Percentiles rank a stretch among this genome's conserved stretches.
phyloP scores from a whole-genome alignment of 148 eudicot genomes.

The Chenopodium berlandieri region DNA sequence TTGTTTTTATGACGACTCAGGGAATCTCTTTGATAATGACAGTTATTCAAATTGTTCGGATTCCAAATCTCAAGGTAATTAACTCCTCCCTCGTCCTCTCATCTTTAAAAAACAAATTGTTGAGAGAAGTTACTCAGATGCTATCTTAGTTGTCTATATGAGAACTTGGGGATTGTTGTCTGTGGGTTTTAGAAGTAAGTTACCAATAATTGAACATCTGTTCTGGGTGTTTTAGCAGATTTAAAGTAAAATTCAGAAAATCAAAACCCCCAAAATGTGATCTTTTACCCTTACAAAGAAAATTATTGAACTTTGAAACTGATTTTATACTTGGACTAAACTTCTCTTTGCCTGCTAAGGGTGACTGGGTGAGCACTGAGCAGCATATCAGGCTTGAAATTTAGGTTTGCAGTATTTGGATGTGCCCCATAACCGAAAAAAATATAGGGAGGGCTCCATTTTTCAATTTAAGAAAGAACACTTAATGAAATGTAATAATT shows the following conservation, averaged over 20 bases:
- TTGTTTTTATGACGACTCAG: constrained; percentile 34
- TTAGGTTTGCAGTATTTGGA: no score
- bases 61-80: constrained; percentile 90
- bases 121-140: not conserved
- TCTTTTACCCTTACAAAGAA: not conserved
- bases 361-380: not conserved
- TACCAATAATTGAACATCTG: not conserved
- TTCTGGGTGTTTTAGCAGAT: not conserved
- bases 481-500: no score
- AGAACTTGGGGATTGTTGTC: not conserved
- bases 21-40: constrained; percentile 81
- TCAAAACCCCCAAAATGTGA: not conserved
- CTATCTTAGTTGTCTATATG: not conserved
- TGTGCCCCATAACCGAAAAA: no score
- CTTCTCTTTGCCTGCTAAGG: not conserved
- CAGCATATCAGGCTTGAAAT: not conserved
- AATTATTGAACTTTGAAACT: not conserved
- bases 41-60: constrained; percentile 70
- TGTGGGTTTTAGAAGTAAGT: no score
- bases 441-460: not conserved
- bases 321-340: not conserved
- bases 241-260: not conserved
- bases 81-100: not conserved
- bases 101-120: not conserved
- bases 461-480: not conserved